Base-by-base conservation (phyloP, 1,284 basidiomycete genomes). In the Malassezia equina region DNA sequence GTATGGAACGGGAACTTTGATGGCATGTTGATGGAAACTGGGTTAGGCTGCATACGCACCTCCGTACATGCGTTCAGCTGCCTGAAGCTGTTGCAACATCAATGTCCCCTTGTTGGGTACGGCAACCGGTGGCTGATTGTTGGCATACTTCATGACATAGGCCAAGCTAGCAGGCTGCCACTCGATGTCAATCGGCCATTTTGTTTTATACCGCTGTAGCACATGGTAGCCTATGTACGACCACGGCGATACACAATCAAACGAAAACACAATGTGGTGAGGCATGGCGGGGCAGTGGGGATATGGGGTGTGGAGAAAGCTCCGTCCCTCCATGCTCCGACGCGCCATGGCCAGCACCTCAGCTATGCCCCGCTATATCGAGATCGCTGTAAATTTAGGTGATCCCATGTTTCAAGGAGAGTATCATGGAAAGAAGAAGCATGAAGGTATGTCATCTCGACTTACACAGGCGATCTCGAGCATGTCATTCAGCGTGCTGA, bases 401-500 rank as follows among this genome's bases (percentile, higher is more conserved):
- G 79, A 79, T 51, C 69, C 73, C 1, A 63, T 75, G 50, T 80
- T 78, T 58, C 65, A 69, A 0, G 80, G 80, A 3, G 53, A 47
- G 5, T 80, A 80, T 60, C 76, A 78, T 43, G 78, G 77, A 55
- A 78, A 78, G 55, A 64, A 71, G 40, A 57, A 57, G 25, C 55
- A 57, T 27, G 19, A 32, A 13, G 23, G 48, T 51, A 32, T 27
- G 23, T 7, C n/a, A 7, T 13, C 19, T 17, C 5, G 12, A 59
- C 71, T 11, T 79, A 80, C 46, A 47, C 58, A 8, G 62, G 86
- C 64, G 89, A 91, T 66, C 76, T 90, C 12, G 75, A 79, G 3
- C 76, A 77, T 5, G 79, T 91, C 51, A 69, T 89, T 4, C 71
- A 77, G 15, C 80, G 88, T 52, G 81, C 86, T 0, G 76, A 76